These are phyloP conservation scores for Suillus paluster DNA, from an alignment of 768 basidiomycete species.

Conservation along the genomic window DNA sequence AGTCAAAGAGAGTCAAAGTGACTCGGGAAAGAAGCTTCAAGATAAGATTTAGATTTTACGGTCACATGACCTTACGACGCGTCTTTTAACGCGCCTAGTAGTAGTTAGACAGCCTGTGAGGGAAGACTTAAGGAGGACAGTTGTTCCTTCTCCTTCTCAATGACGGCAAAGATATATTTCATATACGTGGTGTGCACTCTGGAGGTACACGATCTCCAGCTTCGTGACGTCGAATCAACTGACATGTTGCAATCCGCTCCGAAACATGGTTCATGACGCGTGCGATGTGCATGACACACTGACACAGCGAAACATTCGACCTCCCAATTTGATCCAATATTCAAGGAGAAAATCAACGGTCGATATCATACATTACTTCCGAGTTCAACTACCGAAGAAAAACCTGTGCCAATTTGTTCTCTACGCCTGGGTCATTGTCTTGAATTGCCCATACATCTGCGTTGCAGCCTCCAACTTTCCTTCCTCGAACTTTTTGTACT, in stretches of 20 bases:
- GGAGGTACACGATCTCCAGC: too few species aligned
- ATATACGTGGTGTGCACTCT: too few species aligned
- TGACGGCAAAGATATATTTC: too few species aligned
- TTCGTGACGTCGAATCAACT: too few species aligned
- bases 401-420: not conserved
- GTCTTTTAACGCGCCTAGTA: too few species aligned
- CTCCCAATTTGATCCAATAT: not conserved
- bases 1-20: not conserved
- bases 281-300: too few species aligned
- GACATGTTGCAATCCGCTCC: too few species aligned
- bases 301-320: too few species aligned
- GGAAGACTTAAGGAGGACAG: too few species aligned
- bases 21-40: not conserved
- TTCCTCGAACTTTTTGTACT: conserved; percentile 32
- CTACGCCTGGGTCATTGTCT: conserved; percentile 3
- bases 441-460: not conserved
- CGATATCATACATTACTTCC: not conserved
- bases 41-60: not conserved
- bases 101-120: too few species aligned
- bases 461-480: conserved; percentile 28
- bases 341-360: too few species aligned
- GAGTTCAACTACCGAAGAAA: not conserved
- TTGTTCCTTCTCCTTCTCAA: too few species aligned
- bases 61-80: conserved; percentile 4
- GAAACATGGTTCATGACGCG: not conserved